Evolutionary conservation across 176 grass and related monocot species (phyloP), one percentile per base, ranked within the genome.

Genomic region (Carex cristatella): DNA sequence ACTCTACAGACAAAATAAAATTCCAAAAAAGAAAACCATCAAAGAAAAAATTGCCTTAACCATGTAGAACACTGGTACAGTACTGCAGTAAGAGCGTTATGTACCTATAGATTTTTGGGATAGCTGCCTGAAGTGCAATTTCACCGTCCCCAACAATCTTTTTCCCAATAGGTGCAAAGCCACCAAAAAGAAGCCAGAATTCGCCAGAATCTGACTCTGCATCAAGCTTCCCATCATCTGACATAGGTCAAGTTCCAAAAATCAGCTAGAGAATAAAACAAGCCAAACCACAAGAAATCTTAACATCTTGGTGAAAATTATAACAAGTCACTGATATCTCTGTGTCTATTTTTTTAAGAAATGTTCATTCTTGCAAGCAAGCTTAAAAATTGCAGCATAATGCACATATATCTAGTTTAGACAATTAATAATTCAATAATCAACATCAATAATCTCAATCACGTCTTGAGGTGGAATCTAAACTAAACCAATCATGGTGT

Each of bases 181-280:
- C 95, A 73, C 95, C 95, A 92, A 98, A 98, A 86, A 93, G 79
- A 33, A 86, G 93, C 95, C 95, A 98, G 80, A 98, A 98, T 84
- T 98, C 95, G 67, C 92, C 92, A 19, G 95, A 94, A 90, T 94
- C 92, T 76, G 91, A 93, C 78, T 93, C 93, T 32, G 87, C 89
- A 88, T 89, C 87, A 65, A 94, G 55, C 80, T 98, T 94, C 64
- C 95, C 95, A 87, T 94, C 95, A 79, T 98, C 95, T 98, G 81
- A 79, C 38, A 82, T 49, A 87, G 59, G 35, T 58, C 42, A 66
- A 65, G 4, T 42, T 11, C 61, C 62, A 56, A 56, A 57, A 35
- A 65, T 46, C 61, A 81, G 56, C 40, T 48, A 83, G n/a, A 65
- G 2, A 54, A 68, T 23, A 54, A 53, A 65, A 66, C 3, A 83